Percentiles rank a stretch among this genome's conserved stretches.
Evolutionary conservation across 208 protist species (phyloP).

Genomic region (Leishmania mexicana): DNA sequence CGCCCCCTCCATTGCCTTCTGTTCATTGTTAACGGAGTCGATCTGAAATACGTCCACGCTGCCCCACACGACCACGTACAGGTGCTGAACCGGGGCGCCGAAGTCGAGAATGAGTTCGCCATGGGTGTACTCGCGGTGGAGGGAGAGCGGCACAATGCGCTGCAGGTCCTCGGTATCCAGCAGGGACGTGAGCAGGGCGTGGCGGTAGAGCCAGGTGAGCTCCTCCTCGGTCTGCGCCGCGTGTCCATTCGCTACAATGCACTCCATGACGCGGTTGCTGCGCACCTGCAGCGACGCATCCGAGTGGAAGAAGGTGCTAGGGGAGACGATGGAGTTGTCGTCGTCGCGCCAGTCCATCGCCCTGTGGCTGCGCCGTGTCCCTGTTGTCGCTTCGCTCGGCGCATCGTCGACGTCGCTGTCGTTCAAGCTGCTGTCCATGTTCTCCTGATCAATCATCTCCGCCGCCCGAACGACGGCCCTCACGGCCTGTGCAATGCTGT

Average conservation of each 20-base stretch:
- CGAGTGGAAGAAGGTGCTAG: conserved; percentile 53
- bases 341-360: conserved; percentile 54
- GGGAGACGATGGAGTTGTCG: conserved; percentile 35
- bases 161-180: conserved; percentile 49
- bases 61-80: conserved; percentile 76
- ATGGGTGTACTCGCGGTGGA: conserved; percentile 72
- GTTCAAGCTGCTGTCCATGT: conserved; percentile 9
- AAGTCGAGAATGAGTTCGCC: conserved; percentile 60
- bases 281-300: conserved; percentile 24
- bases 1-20: conserved; percentile 31
- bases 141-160: conserved; percentile 36
- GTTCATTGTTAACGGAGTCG: conserved; percentile 32
- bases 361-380: conserved; percentile 29
- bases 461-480: conserved; percentile 26
- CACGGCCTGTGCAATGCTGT: conserved; percentile 25
- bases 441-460: conserved; percentile 33
- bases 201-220: conserved; percentile 58
- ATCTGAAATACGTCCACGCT: conserved; percentile 71
- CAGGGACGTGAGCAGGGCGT: conserved; percentile 57
- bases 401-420: conserved; percentile 20
- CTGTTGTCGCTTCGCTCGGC: conserved; percentile 15
- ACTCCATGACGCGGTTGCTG: conserved; percentile 60
- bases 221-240: conserved; percentile 53
- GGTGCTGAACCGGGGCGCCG: conserved; percentile 36
- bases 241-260: conserved; percentile 42